A percentile compares a stretch with the other conserved stretches of the same genome.
phyloP scores from a whole-genome alignment of 306 rosid genomes.

The Cicer chorassanicum region DNA sequence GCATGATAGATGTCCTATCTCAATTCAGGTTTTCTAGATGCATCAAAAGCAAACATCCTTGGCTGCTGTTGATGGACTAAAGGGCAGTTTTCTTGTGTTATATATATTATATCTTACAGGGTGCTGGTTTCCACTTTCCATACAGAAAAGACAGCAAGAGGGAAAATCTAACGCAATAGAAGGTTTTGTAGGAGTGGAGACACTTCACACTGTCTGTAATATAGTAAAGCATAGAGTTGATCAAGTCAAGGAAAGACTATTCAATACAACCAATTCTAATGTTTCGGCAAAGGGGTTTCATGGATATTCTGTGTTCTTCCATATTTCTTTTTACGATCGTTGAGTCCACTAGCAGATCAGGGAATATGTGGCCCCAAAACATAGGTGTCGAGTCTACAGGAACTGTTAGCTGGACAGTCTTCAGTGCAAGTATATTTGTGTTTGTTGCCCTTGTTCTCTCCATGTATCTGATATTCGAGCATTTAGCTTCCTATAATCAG shows the following conservation, averaged over 20 bases:
- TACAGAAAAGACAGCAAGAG: conserved; percentile 40
- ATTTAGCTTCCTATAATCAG: conserved; percentile 90
- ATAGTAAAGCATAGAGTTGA: conserved; percentile 12
- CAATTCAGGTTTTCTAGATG: conserved; percentile 35
- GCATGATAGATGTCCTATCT: conserved; percentile 46
- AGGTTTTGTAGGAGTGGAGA: conserved; percentile 32
- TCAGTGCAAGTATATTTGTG: conserved; percentile 86
- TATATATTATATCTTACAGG: conserved; percentile 35
- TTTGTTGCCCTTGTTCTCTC: conserved; percentile 83
- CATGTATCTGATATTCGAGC: conserved; percentile 85
- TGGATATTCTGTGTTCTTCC: conserved; percentile 55
- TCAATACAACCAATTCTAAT: conserved; percentile 30
- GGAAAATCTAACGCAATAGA: neutral
- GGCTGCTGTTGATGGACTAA: conserved; percentile 39
- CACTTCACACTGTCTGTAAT: conserved; percentile 33
- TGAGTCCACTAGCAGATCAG: conserved; percentile 74
- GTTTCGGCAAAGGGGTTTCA: conserved; percentile 67
- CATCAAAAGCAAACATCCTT: conserved; percentile 41
- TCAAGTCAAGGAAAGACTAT: conserved; percentile 18
- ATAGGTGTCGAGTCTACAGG: conserved; percentile 57
- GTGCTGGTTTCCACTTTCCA: conserved; percentile 39
- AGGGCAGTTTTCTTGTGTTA: conserved; percentile 19
- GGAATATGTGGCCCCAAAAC: conserved; percentile 62
- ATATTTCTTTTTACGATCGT: conserved; percentile 59
- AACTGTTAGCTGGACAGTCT: conserved; percentile 75